A percentile compares a stretch with the other conserved stretches of the same genome.
Evolutionary conservation across 164 flowering plant species (phyloP).

Genomic region (Vitis rupestris): DNA sequence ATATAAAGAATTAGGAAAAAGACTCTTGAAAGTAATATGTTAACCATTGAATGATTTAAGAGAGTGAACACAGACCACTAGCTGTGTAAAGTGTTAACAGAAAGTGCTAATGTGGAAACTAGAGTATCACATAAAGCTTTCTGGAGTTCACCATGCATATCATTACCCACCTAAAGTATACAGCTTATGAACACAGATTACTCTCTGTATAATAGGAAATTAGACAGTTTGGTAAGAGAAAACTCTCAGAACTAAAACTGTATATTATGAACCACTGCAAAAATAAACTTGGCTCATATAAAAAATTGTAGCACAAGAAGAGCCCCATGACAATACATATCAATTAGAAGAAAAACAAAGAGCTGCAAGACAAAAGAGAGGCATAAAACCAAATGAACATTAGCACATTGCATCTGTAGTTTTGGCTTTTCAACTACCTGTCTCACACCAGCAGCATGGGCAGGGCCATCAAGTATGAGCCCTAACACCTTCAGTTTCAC

Average conservation of each 20-base stretch:
- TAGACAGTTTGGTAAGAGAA: neutral
- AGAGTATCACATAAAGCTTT: too few relatives aligned
- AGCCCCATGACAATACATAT: neutral
- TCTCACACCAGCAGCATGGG: slow-evolving; percentile 85
- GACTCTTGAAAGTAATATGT: neutral
- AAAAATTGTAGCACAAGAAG: neutral
- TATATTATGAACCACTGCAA: neutral
- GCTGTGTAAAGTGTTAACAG: neutral
- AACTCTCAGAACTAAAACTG: too few relatives aligned
- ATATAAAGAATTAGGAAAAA: neutral
- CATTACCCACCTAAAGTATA: too few relatives aligned
- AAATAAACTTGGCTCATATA: neutral
- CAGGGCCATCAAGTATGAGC: slow-evolving; percentile 87
- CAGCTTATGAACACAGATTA: too few relatives aligned
- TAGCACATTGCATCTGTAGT: neutral
- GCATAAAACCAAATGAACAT: slow-evolving; percentile 1
- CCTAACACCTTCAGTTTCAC: slow-evolving; percentile 82
- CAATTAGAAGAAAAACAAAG: too few relatives aligned
- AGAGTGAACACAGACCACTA: neutral
- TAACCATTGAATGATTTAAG: neutral
- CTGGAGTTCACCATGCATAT: too few relatives aligned
- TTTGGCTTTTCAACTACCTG: slow-evolving; percentile 51
- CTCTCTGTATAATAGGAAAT: neutral
- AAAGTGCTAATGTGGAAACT: too few relatives aligned
- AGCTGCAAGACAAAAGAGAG: neutral